Conservation (phyloP, 306 rosid genomes). For the Argentina anserina region DNA sequence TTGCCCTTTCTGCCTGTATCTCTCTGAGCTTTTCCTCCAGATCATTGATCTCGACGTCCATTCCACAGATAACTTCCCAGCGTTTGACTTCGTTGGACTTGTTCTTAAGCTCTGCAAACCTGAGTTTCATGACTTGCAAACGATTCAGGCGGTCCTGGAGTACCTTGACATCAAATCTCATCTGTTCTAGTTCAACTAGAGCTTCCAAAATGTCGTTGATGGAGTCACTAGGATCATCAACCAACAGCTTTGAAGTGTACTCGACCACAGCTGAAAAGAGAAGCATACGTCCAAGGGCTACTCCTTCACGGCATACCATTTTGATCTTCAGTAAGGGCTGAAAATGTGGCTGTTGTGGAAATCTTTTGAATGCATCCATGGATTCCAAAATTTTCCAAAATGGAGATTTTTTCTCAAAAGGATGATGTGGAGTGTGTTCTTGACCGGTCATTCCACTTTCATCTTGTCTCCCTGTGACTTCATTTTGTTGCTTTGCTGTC, state of each 20-base stretch:
- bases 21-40: background rate
- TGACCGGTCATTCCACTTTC: background rate
- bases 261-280: constrained; percentile 13
- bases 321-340: background rate
- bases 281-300: constrained; percentile 16
- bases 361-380: constrained; percentile 16
- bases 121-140: background rate
- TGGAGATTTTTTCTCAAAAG: background rate
- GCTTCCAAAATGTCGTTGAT: background rate
- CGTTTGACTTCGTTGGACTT: background rate
- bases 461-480: background rate
- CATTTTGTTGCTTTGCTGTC: background rate
- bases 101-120: background rate
- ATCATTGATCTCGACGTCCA: background rate
- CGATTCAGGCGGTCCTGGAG: background rate
- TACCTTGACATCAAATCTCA: constrained; percentile 17
- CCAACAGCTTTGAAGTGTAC: background rate
- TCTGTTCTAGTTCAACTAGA: background rate
- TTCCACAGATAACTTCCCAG: background rate
- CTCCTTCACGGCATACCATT: constrained; percentile 6
- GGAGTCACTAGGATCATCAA: background rate
- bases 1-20: background rate
- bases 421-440: background rate
- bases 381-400: constrained; percentile 17
- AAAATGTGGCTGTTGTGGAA: constrained; percentile 22